A percentile compares a stretch with the other conserved stretches of the same genome.
These are phyloP conservation scores for Neurospora intermedia DNA, from an alignment of 495 filamentous ascomycete genomes.

Conservation along the genomic window DNA sequence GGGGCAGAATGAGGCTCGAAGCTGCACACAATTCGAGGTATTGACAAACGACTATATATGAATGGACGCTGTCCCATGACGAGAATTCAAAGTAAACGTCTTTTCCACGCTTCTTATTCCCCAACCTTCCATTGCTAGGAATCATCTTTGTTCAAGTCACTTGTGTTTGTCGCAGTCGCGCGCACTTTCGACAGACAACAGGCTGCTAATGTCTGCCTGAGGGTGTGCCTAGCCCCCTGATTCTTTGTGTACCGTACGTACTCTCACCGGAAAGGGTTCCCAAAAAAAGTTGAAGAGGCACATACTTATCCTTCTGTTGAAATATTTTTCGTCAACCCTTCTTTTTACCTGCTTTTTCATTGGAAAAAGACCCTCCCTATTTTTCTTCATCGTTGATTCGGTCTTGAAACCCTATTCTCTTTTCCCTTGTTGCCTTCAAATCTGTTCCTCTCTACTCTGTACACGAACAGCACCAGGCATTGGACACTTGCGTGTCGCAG, in stretches of 20 bases:
- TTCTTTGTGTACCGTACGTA: background rate
- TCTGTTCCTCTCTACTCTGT: background rate
- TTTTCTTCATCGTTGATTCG: background rate
- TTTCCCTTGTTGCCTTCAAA: background rate
- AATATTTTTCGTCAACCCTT: background rate
- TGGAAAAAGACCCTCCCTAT: background rate
- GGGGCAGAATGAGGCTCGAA: background rate
- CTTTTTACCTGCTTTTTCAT: background rate
- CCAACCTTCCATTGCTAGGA: background rate
- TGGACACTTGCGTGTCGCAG: constrained; percentile 1
- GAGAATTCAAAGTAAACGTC: background rate
- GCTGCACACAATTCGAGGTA: background rate
- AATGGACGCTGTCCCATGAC: background rate
- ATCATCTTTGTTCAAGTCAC: background rate
- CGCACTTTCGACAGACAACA: background rate
- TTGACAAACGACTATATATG: background rate
- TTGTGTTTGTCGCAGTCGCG: background rate
- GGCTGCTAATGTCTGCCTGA: background rate
- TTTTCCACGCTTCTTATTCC: background rate
- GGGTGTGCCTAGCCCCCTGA: background rate
- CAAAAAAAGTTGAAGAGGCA: background rate
- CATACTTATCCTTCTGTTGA: background rate
- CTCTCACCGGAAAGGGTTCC: background rate
- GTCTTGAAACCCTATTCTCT: background rate
- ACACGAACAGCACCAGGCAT: background rate